Evolutionary conservation across 306 rosid genomes (phyloP), one percentile per base, ranked within the genome.

Genomic region (Gleditsia sinensis): DNA sequence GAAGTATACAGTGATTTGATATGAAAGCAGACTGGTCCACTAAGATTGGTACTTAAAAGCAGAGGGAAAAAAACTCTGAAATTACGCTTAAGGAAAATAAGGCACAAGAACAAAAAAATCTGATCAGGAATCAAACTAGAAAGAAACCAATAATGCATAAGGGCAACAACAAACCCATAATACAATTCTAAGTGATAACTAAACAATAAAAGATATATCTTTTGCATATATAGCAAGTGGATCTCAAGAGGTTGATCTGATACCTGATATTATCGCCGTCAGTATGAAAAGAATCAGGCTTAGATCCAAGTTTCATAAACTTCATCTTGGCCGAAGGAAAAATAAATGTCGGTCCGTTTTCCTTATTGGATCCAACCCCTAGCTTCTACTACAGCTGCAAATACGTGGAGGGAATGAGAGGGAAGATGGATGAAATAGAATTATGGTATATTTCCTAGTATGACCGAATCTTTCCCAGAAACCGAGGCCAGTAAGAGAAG

Each of bases 261-360:
- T 36, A 79, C 97, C 96, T 87, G 72, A 86, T 79, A 78, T 83
- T 89, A 49, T 86, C 90, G 10, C 88, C 97, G 46, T 92, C 96
- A 67, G 84, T 83, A 79, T 92, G 96, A 80, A 92, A 92, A 69
- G 89, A 81, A 83, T 92, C 97, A 55, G 93, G 91, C 81, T 86
- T 92, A 49, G 96, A 92, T 88, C 97, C 97, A 73, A 92, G 97
- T 82, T 92, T 92, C 97, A 92, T 92, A 78, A 92, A 92, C 90
- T 92, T 92, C 97, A 92, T 92, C 65, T 87, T 85, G 78, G 45
- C 74, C 75, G 75, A 71, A 64, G 19, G 20, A 42, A 72, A 53
- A 28, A 61, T 21, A 75, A 55, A 63, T 19, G 23, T 13, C 28
- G 46, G 50, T 65, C 60, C 25, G 20, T 66, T 43, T 28, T 19